Percentiles rank a stretch among this genome's conserved stretches.
phyloP scores from a whole-genome alignment of 2,329 filamentous ascomycete species.

The Claviceps monticola region DNA sequence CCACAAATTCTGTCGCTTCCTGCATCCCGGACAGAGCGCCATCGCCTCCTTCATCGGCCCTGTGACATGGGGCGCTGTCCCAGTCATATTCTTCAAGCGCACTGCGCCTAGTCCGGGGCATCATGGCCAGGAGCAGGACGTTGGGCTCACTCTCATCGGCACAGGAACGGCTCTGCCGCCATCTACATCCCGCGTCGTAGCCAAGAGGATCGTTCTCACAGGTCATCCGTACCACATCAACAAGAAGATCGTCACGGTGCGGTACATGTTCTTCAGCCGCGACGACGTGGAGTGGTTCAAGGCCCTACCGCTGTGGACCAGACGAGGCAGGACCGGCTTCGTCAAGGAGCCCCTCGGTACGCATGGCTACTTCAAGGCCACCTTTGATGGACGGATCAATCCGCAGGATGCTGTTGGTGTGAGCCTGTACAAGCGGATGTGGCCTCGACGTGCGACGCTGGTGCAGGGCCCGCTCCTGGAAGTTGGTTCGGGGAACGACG shows the following conservation, averaged over 20 bases:
- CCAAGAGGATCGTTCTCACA: constrained; percentile 86
- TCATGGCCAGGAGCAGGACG: constrained; percentile 29
- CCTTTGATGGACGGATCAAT: constrained; percentile 91
- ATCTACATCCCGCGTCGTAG: constrained; percentile 63
- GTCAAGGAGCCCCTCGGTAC: constrained; percentile 92
- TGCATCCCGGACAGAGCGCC: constrained; percentile 81
- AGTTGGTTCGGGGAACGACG: constrained; percentile 9
- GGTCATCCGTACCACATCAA: constrained; percentile 98
- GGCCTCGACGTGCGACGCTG: constrained; percentile 53
- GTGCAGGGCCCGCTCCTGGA: constrained; percentile 30
- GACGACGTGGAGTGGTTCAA: constrained; percentile 98
- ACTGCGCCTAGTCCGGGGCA: constrained; percentile 26
- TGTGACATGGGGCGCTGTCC: constrained; percentile 84
- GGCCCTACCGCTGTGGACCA: constrained; percentile 88
- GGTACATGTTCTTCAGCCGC: constrained; percentile 99
- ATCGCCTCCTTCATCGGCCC: constrained; percentile 85
- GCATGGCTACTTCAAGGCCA: constrained; percentile 99
- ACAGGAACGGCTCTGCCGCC: constrained; percentile 80
- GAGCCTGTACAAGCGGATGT: constrained; percentile 75
- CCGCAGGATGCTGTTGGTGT: constrained; percentile 89
- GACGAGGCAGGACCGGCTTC: constrained; percentile 72
- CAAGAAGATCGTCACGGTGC: constrained; percentile 90
- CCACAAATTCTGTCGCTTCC: constrained; percentile 86
- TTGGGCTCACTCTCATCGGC: constrained; percentile 58
- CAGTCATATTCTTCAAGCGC: constrained; percentile 74